Evolutionary conservation across 345 rosid species (phyloP), one percentile per base, ranked within the genome.

Genomic region (Bruguiera sexangula): DNA sequence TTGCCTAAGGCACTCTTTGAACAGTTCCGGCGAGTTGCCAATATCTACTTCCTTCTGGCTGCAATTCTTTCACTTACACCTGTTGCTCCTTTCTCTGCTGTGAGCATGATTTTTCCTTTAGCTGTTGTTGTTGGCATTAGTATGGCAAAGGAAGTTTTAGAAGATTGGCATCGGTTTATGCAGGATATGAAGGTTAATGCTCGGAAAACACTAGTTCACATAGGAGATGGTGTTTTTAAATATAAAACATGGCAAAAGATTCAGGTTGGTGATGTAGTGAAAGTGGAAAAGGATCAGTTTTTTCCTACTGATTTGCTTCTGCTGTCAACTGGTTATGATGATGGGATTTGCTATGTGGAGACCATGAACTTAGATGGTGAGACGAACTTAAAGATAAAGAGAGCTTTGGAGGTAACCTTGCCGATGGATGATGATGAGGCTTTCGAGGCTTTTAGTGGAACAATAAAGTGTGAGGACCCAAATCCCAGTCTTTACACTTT

Each of bases 1-100:
- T 54, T 73, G 54, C 77, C 77, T 13, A 73, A 61, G 67, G 64
- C 70, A 30, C 51, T 73, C 43, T 73, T 58, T 63, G 77, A 73
- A 56, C 77, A 73, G 62, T 73, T 73, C 52, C 60, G 70, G 31
- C 70, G 77, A 9, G 77, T 73, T 60, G 77, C 77, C 50, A 66
- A 73, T 37, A 46, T 73, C 24, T 73, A 73, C 31, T 73, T 73
- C 67, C 77, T 73, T 11, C 22, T 66, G 43, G 51, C 65, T 22
- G 77, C 77, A 21, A 60, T 73, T 15, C 60, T 67, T 24, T 67
- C 77, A 11, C 52, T 59, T 20, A 50, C 71, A 20, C 53, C 72
- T 15, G 51, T 67, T 66, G 32, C 66, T 36, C 71, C 71, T 15
- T 66, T 67, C 37, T 39, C 67, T 16, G 34, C 75, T 15, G 56